Evolutionary conservation across 2,329 filamentous ascomycete species (phyloP).

Genomic region (Orbilia brochopaga): DNA sequence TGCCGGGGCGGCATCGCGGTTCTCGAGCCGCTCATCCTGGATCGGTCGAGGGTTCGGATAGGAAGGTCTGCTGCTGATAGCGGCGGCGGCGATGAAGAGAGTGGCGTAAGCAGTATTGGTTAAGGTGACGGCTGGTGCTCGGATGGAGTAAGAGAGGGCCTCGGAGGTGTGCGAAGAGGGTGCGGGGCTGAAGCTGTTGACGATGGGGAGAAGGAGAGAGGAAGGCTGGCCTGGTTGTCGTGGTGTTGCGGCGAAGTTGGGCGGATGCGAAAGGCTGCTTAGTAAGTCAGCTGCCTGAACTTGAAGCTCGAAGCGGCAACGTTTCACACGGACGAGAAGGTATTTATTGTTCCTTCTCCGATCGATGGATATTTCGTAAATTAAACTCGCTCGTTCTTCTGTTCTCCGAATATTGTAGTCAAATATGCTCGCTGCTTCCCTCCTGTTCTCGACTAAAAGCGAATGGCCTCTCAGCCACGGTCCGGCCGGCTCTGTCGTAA

Average conservation of each 20-base stretch:
- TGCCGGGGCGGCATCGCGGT: constrained; percentile 25
- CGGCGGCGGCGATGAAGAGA: background rate
- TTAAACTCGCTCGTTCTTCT: too few relatives aligned
- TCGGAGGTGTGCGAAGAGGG: background rate
- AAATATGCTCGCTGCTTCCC: too few relatives aligned
- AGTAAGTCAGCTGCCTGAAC: constrained; percentile 12
- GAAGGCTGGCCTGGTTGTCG: constrained; percentile 11
- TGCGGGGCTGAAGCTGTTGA: background rate
- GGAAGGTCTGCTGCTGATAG: background rate
- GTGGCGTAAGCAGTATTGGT: background rate
- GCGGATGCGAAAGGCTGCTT: background rate
- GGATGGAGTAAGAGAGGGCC: background rate
- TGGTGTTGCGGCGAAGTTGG: background rate
- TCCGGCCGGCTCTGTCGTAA: background rate
- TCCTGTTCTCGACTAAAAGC: too few relatives aligned
- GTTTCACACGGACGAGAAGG: too few relatives aligned
- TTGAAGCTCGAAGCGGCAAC: background rate
- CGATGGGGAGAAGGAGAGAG: constrained; percentile 5
- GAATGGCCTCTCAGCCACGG: background rate
- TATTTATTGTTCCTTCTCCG: too few relatives aligned
- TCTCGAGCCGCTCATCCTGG: constrained; percentile 33
- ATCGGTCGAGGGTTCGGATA: background rate
- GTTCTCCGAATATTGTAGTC: too few relatives aligned
- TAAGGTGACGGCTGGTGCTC: background rate
- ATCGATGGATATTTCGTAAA: too few relatives aligned